phyloP scores from a whole-genome alignment of 225 moss, liverwort and hornwort genomes.

The Lunularia cruciata region DNA sequence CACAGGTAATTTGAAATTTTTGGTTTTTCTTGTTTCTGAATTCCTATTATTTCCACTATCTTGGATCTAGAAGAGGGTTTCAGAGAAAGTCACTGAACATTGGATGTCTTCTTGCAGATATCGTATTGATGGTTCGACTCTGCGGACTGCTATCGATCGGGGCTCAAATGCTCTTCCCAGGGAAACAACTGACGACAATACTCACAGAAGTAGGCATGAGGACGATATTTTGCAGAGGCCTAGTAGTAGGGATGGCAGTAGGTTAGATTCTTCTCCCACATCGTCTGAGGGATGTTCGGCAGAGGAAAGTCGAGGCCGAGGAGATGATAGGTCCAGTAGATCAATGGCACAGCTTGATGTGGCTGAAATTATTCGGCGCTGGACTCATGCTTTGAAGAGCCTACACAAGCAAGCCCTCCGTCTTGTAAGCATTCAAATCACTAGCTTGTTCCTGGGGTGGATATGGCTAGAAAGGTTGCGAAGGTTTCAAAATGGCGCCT shows the following conservation, averaged over 20 bases:
- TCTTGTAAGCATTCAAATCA: constrained; percentile 47
- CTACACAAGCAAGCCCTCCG: constrained; percentile 96
- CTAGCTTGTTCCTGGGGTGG: background rate
- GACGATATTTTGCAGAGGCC: constrained; percentile 39
- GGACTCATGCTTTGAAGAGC: constrained; percentile 91
- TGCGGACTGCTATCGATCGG: constrained; percentile 86
- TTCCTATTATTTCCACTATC: background rate
- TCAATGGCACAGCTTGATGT: constrained; percentile 80
- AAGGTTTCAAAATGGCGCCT: too few relatives aligned
- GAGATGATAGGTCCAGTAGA: constrained; percentile 79
- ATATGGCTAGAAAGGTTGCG: too few relatives aligned
- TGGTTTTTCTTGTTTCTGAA: background rate
- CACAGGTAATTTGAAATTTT: constrained; percentile 68
- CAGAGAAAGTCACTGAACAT: background rate
- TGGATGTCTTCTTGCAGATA: constrained; percentile 49
- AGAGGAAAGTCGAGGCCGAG: constrained; percentile 35
- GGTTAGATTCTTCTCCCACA: constrained; percentile 25
- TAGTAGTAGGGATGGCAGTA: constrained; percentile 36
- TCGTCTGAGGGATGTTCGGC: constrained; percentile 27
- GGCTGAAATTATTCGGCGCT: constrained; percentile 86
- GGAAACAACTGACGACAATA: constrained; percentile 55
- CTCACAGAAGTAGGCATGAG: constrained; percentile 43
- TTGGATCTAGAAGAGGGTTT: background rate
- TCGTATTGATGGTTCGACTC: constrained; percentile 84
- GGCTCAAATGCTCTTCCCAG: constrained; percentile 60